Evolutionary conservation across 1,139 yeast species (phyloP), one percentile per base, ranked within the genome.

Genomic region (Nakaseomyces glabratus): DNA sequence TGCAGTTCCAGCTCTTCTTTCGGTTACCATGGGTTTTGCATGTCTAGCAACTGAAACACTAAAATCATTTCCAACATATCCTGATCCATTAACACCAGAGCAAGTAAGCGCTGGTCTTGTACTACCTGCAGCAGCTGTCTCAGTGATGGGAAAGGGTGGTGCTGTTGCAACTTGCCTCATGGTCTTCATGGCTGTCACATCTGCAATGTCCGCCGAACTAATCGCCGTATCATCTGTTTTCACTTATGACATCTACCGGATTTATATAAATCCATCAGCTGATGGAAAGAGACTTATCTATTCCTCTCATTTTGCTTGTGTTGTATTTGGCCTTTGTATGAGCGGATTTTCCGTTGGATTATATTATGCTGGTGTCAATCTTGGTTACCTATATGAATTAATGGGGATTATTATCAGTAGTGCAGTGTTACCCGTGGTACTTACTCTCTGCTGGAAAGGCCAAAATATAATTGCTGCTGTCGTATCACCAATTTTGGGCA

Each of bases 391-490:
- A 36, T 82, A 82, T 54, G 85, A 84, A 56, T 65, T 86, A 44
- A 84, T 85, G 86, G 95, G 94, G 35, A 73, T 82, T 37, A 76
- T 86, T 34, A 82, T 86, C 46, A 81, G 93, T 17, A 76, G 93
- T 38, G 94, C 88, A 16, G 95, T 86, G 4, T 58, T 82, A 32
- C 93, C 95, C 5, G 72, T 82, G 14, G 73, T 80, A 3, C 60
- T 80, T 46, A 76, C 93, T 0, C 61, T 86, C 36, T 69, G 82
- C 47, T 82, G 90, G 65, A 65, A 59, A 21, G 72, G 70, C 35
- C 85, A 78, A 60, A 81, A 81, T 52, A 58, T 59, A 33, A 55
- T 71, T 36, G 82, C 85, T 22, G 82, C 76, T 13, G 64, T 69
- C 18, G 61, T 59, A 26, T 68, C 82, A 4, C 84, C 86, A 31